Evolutionary conservation across 116 monocot species (phyloP).

Genomic region (Phalaenopsis hybrid): DNA sequence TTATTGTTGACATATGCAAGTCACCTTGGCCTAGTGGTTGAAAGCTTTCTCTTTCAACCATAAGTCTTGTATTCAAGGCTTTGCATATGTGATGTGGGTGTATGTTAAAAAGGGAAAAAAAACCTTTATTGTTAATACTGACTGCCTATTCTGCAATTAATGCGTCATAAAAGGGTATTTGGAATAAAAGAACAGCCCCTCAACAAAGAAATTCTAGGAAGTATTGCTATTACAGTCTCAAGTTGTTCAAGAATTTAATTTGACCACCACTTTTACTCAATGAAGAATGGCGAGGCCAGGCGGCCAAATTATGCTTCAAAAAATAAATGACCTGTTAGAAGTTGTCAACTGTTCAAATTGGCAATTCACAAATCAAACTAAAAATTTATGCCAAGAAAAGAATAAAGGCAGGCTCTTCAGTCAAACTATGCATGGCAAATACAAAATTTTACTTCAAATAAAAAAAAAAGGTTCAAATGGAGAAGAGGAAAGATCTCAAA

Average conservation of each 20-base stretch:
- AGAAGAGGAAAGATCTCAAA: not conserved
- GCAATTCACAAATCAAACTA: not conserved
- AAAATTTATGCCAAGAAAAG: not conserved
- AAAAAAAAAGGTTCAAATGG: not conserved
- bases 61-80: no score
- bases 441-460: not conserved
- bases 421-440: not conserved
- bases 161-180: not conserved
- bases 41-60: no score
- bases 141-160: not conserved
- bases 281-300: not conserved
- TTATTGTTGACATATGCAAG: no score
- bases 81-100: no score
- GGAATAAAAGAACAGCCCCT: not conserved
- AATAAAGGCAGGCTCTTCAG: not conserved
- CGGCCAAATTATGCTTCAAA: not conserved
- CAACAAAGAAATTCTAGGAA: not conserved
- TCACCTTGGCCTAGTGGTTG: no score
- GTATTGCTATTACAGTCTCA: not conserved
- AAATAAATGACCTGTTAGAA: not conserved
- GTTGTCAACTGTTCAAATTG: not conserved
- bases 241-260: not conserved
- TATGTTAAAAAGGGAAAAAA: no score
- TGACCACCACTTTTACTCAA: not conserved
- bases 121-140: no score